Evolutionary conservation across 23 red algal species (phyloP).

Genomic region (Gracilaria vermiculophylla): DNA sequence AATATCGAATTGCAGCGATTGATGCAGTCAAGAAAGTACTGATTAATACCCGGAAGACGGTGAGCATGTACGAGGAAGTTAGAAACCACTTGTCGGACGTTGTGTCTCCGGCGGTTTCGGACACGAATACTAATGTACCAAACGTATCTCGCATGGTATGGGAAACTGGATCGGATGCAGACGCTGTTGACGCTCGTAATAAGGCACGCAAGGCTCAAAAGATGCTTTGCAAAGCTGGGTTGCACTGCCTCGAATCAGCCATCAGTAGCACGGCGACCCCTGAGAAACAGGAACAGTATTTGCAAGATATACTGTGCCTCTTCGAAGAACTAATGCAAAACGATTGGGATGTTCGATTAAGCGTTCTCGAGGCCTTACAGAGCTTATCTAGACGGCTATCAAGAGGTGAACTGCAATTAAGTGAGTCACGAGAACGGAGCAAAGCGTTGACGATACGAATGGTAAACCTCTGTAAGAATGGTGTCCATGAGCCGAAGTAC

Average conservation of each 20-base stretch:
- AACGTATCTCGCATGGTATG: conserved; percentile 28
- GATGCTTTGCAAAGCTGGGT: conserved; percentile 11
- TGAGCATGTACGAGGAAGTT: conserved; percentile 34
- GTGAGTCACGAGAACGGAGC: background rate
- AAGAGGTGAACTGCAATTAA: background rate
- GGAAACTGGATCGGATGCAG: conserved; percentile 67
- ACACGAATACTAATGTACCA: background rate
- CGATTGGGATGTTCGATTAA: conserved; percentile 50
- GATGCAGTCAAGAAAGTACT: conserved; percentile 20
- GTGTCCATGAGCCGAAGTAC: conserved; percentile 47
- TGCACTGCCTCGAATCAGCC: conserved; percentile 31
- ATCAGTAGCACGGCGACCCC: background rate
- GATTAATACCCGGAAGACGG: background rate
- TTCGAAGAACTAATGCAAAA: conserved; percentile 31
- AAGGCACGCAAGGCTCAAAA: conserved; percentile 45
- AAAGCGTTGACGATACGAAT: background rate
- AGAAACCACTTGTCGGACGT: background rate
- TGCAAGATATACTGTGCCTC: conserved; percentile 13
- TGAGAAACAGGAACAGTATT: conserved; percentile 3
- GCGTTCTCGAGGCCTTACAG: conserved; percentile 8
- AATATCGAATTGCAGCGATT: conserved; percentile 59
- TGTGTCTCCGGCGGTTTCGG: background rate
- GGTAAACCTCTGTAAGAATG: conserved; percentile 7
- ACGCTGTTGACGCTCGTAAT: conserved; percentile 55
- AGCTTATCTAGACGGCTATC: background rate